These are phyloP conservation scores for Royoungia palumana DNA, from an alignment of 768 basidiomycete species.

Conservation along the genomic window DNA sequence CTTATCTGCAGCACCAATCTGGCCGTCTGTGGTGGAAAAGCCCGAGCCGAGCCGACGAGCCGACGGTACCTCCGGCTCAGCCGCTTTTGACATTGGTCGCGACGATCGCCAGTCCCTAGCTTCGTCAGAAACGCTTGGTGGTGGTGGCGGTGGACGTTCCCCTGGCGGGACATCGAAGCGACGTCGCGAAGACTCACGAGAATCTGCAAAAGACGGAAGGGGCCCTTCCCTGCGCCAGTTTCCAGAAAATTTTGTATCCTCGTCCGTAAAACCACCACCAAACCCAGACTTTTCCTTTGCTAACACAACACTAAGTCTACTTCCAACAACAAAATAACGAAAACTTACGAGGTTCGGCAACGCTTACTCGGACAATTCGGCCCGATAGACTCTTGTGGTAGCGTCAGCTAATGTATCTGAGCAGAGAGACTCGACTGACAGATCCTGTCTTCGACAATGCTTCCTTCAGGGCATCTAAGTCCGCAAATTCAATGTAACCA, in stretches of 20 bases:
- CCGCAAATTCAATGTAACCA: slow-evolving; percentile 95
- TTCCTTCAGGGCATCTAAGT: slow-evolving; percentile 79
- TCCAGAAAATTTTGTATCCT: slow-evolving; percentile 77
- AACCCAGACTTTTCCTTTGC: slow-evolving; percentile 74
- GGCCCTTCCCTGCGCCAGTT: slow-evolving; percentile 90
- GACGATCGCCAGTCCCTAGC: slow-evolving; percentile 71
- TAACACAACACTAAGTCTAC: slow-evolving; percentile 30
- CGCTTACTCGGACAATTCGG: slow-evolving; percentile 82
- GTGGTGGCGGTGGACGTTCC: slow-evolving; percentile 41
- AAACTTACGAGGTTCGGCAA: slow-evolving; percentile 91
- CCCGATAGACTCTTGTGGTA: slow-evolving; percentile 61
- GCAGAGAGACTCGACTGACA: slow-evolving; percentile 42
- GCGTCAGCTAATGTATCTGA: background rate
- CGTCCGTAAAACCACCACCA: slow-evolving; percentile 50
- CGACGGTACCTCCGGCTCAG: slow-evolving; percentile 46
- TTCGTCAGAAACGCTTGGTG: slow-evolving; percentile 55
- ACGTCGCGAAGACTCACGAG: slow-evolving; percentile 62
- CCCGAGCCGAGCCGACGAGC: slow-evolving; percentile 58
- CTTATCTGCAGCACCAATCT: slow-evolving; percentile 58
- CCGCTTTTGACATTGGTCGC: slow-evolving; percentile 37
- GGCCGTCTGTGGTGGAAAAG: slow-evolving; percentile 44
- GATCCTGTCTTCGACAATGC: slow-evolving; percentile 70
- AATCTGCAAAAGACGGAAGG: slow-evolving; percentile 62
- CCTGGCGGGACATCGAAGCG: slow-evolving; percentile 55
- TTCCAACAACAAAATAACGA: background rate